Base-by-base conservation (phyloP, 495 filamentous ascomycete species). In the Terfezia boudieri region DNA sequence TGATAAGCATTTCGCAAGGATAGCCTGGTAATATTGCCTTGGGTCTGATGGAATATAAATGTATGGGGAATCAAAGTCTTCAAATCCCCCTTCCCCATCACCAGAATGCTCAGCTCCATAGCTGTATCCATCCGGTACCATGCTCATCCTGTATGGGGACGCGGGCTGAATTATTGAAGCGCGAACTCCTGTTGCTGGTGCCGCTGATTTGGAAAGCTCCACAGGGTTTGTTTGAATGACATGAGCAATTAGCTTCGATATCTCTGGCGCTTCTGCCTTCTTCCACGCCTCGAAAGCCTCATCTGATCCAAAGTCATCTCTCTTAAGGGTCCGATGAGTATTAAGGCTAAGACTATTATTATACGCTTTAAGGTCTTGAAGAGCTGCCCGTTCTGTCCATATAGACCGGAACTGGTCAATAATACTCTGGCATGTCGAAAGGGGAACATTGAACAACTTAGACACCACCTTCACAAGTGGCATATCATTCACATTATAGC, bases 401-500 rank as follows among this genome's bases (percentile, higher is more conserved):
- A 71, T 62, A 6, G 76, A 69, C 60, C 81, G 82, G 66, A 94
- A 74, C 16, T 75, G 76, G 68, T 92, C 82, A 60, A 99, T 83
- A 60, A 94, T 87, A 22, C 73, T 72, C 67, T 96, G 92, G 22
- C 84, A 82, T 51, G 86, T 79, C 4, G 76, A 73, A 48, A 80
- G 76, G 43, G 78, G 76, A 53, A 86, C 73, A 46, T 80, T 81
- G 65, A 95, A 99, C 53, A 94, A 83, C 55, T 74, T 80, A 48
- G 80, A 78, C 23, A 96, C 89, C 51, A 79, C 74, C 64, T 87
- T 82, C 32, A 94, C 92, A 67, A 95, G 75, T 20, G 79, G 80
- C 92, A 99, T 99, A 63, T 99, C 92, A 69, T 87, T 93, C 52
- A 95, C 80, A 66, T 93, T 82, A 63, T 94, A 86, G 65, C 79